phyloP scores from a whole-genome alignment of 257 asterid species.

The Datura wrightii region DNA sequence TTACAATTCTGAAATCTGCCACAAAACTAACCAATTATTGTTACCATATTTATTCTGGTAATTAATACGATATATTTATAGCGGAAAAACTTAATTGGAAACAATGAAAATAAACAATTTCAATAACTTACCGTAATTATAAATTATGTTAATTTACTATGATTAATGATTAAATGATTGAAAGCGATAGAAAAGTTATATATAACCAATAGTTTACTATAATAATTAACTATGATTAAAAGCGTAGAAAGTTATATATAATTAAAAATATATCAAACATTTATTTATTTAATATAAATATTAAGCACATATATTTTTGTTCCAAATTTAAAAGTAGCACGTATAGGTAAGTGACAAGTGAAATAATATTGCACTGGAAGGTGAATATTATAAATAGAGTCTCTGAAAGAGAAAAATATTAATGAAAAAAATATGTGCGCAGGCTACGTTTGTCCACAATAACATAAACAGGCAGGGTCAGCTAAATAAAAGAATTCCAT shows the following conservation, averaged over 20 bases:
- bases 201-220: too few species aligned
- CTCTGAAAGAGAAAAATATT: neutral
- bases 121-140: neutral
- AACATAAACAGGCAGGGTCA: slow-evolving; percentile 26
- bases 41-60: neutral
- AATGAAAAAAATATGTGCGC: neutral
- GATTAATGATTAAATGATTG: too few species aligned
- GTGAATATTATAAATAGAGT: neutral
- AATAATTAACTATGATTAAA: too few species aligned
- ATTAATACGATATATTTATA: neutral
- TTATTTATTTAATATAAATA: neutral
- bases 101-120: neutral
- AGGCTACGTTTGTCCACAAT: neutral
- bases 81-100: neutral
- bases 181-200: too few species aligned
- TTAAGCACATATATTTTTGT: neutral
- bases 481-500: neutral
- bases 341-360: neutral
- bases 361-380: slow-evolving; percentile 22
- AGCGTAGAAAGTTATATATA: too few species aligned
- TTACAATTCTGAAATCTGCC: neutral
- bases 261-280: neutral
- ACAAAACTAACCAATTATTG: neutral
- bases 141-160: too few species aligned
- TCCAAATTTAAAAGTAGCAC: neutral